phyloP scores from a whole-genome alignment of 345 rosid genomes.

The Citrus inodora region DNA sequence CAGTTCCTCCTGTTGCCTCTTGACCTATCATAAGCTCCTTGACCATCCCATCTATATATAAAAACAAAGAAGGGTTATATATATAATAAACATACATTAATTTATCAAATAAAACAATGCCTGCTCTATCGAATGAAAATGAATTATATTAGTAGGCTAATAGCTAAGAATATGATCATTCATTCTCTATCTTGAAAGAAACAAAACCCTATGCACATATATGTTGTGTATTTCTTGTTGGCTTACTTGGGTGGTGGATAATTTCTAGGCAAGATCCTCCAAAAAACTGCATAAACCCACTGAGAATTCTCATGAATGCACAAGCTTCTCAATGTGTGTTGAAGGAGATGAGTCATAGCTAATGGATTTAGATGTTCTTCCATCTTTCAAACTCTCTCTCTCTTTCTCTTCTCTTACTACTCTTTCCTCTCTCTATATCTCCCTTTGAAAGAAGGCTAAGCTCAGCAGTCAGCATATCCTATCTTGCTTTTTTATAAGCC shows the following conservation, averaged over 20 bases:
- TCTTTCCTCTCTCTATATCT: conserved; percentile 3
- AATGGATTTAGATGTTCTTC: conserved; percentile 83
- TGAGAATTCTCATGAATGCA: conserved; percentile 84
- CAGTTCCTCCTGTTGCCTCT: conserved; percentile 98
- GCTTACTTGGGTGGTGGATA: conserved; percentile 99
- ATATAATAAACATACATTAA: neutral
- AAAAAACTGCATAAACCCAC: conserved; percentile 99
- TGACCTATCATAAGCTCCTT: conserved; percentile 92
- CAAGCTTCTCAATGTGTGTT: conserved; percentile 88
- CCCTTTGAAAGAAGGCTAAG: conserved; percentile 44
- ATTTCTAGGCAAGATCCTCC: conserved; percentile 99
- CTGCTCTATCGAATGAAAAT: neutral
- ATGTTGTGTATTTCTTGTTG: neutral
- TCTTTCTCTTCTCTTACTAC: conserved; percentile 2
- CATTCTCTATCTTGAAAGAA: conserved; percentile 5
- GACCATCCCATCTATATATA: conserved; percentile 81
- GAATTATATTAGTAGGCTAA: conserved; percentile 3
- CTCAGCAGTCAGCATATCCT: conserved; percentile 39
- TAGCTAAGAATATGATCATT: neutral
- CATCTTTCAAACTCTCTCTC: conserved; percentile 32
- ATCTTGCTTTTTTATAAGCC: conserved; percentile 63
- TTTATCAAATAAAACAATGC: neutral
- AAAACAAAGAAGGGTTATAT: conserved; percentile 1
- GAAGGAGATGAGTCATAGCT: conserved; percentile 95
- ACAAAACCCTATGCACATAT: neutral